A percentile compares a stretch with the other conserved stretches of the same genome.
Conservation (phyloP, 805 yeast genomes). For the Cyberlindnera misumaiensis region DNA sequence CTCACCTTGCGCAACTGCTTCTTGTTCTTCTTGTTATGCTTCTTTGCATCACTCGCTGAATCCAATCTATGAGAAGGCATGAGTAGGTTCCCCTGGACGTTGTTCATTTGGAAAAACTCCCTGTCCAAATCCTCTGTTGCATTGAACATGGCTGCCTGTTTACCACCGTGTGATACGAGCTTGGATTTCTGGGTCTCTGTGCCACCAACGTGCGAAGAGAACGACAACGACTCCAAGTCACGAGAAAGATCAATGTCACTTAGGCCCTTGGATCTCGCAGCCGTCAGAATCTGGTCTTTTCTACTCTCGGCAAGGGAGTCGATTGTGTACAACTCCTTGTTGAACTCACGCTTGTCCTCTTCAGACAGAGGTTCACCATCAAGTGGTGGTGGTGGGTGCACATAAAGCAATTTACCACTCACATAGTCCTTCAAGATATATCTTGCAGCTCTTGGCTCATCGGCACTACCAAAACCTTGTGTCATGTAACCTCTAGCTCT, state of each 20-base stretch:
- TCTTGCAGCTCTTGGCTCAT: constrained; percentile 91
- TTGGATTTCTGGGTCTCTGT: constrained; percentile 38
- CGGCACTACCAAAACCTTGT: constrained; percentile 95
- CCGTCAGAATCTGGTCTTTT: constrained; percentile 59
- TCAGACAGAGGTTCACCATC: constrained; percentile 37
- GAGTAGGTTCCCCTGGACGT: constrained; percentile 53
- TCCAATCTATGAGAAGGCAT: constrained; percentile 66
- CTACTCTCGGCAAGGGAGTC: constrained; percentile 64
- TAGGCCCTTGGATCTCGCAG: constrained; percentile 52
- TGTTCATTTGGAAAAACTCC: constrained; percentile 72
- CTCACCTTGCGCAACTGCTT: constrained; percentile 30
- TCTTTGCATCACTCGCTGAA: constrained; percentile 33
- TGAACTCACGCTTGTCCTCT: constrained; percentile 59
- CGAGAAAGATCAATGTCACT: constrained; percentile 53
- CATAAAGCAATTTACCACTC: constrained; percentile 77
- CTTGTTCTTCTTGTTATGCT: constrained; percentile 74
- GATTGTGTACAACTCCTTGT: constrained; percentile 65
- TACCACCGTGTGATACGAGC: constrained; percentile 69
- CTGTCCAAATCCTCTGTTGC: constrained; percentile 80
- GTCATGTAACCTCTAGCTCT: constrained; percentile 97
- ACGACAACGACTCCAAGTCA: constrained; percentile 67
- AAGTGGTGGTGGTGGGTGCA: constrained; percentile 80
- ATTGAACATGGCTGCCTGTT: constrained; percentile 69
- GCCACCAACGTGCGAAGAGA: constrained; percentile 67
- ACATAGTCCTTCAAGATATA: constrained; percentile 91